Evolutionary conservation across 2,329 filamentous ascomycete genomes (phyloP), one percentile per base, ranked within the genome.

Genomic region (Exophiala aquamarina): DNA sequence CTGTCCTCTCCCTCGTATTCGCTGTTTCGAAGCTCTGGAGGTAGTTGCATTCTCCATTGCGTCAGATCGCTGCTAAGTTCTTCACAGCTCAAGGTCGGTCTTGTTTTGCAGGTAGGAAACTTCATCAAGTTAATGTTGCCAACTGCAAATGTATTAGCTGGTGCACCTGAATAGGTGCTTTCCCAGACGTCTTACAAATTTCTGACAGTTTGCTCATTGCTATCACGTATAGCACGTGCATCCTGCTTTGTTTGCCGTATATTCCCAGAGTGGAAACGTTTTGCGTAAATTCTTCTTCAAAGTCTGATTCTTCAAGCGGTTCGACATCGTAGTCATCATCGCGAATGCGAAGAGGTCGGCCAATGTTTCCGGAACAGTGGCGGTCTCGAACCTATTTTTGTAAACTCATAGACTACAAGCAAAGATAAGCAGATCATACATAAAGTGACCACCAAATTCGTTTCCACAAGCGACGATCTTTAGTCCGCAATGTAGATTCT

Each of bases 321-420:
- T 56, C 45, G 40, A 44, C 29, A 31, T 52, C 40, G 41, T 41
- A 13, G 28, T 61, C 57, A 14, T 59, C 59, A 21, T 61, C 57
- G 8, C 57, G 49, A n/a, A 61, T 61, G 11, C 56, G 57, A 17
- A 48, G 53, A 1, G 59, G 59, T 18, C 54, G 54, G 17, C 59
- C 57, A 32, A 61, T 57, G 18, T 55, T 58, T 3, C 44, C 57
- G 28, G 59, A 43, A 5, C 41, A 51, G 36, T 60, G 58, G 21
- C 57, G 51, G 41, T 60, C 58, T 11, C 58, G 55, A 9, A 43
- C 52, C 58, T 60, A 17, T 4, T 14, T 26, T 23, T 31, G 17
- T 38, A 15, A 45, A n/a, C 29, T 6, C 8, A 14, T 6, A 34
- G 13, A n/a, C n/a, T n/a, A n/a, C 32, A 14, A 34, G 13, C 17